Base-by-base conservation (phyloP, 345 rosid species). In the Gossypium bickii region DNA sequence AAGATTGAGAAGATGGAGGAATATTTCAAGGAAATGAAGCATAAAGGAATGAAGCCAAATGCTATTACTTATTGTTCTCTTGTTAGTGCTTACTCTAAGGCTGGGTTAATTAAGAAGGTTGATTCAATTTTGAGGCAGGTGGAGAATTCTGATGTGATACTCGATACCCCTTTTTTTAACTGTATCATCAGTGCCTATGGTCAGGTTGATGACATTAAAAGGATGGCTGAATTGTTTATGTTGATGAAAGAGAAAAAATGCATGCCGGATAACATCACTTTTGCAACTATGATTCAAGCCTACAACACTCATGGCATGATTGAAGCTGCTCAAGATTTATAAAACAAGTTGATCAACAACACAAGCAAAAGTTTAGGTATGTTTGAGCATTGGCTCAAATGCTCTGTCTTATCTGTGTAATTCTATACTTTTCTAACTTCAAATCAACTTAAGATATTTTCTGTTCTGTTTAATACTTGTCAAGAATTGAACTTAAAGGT, bases 151-250 rank as follows among this genome's bases (percentile, higher is more conserved):
- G 94, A 92, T 75, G 96, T 88, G 56, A 72, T 80, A 62, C 78
- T 90, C 25, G 98, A 94, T 86, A 88, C 97, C 11, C 83, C 88
- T 0, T 92, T 92, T 79, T 90, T 90, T 74, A 94, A 94, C 62
- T 87, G 97, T 76, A 79, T 88, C 77, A 89, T 94, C 80, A 84
- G 80, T 79, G 97, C 97, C 56, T 92, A 89, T 58, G 92, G 97
- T 62, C 79, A 78, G 79, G 93, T 81, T 51, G 97, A 94, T 74
- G 87, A 90, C 73, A 29, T 92, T 41, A 88, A 89, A 3, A 90
- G 83, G 77, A 89, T 94, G 98, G 71, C 79, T 25, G 87, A 88
- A 57, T 58, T 94, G 74, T 89, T 87, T 77, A 64, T 82, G 67
- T 77, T 58, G 57, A 92, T 93, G 96, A 79, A 88, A 70, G 94